Base-by-base conservation (phyloP, 257 asterid species). In the Nicotiana sylvestris region DNA sequence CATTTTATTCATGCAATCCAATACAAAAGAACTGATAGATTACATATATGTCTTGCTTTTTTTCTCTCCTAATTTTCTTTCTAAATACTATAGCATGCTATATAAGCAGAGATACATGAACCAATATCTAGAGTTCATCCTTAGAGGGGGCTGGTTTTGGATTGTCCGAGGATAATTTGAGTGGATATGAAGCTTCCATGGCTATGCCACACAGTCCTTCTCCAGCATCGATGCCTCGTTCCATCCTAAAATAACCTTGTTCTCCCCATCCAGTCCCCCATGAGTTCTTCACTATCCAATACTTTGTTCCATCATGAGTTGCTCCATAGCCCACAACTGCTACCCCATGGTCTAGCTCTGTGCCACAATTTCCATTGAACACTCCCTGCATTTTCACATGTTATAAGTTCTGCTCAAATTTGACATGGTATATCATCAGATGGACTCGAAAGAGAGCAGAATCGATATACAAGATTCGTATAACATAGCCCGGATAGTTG, bases 261-360 rank as follows among this genome's bases (percentile, higher is more conserved):
- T 93, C 97, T 62, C 97, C 97, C 97, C 97, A 93, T 13, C 32
- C 90, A 0, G 87, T 2, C 7, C 95, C 95, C 95, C 96, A 92
- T 12, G 97, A 91, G 35, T 92, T 93, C 92, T 93, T 92, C 85
- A 93, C 95, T 16, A 78, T 91, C 97, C 97, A 91, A 53, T 93
- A 93, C 16, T 90, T 91, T 0, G 95, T 93, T 11, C 94, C 98
- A 61, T 93, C 97, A 1, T 83, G 61, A 8, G 95, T 66, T 12
- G 89, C n/a, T 68, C 98, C 98, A 56, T 91, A 91, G 17, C 98
- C 97, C 11, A 92, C 95, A 16, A 82, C 89, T 1, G 92, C 97
- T 39, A 93, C 97, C 2, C 97, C 97, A 29, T 93, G 97, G 87
- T 93, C 91, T 43, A 93, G 97, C 87, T 92, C 97, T 8, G 86